A percentile compares a stretch with the other conserved stretches of the same genome.
phyloP scores from a whole-genome alignment of 2,329 filamentous ascomycete species.

The Tricladium varicosporioides region DNA sequence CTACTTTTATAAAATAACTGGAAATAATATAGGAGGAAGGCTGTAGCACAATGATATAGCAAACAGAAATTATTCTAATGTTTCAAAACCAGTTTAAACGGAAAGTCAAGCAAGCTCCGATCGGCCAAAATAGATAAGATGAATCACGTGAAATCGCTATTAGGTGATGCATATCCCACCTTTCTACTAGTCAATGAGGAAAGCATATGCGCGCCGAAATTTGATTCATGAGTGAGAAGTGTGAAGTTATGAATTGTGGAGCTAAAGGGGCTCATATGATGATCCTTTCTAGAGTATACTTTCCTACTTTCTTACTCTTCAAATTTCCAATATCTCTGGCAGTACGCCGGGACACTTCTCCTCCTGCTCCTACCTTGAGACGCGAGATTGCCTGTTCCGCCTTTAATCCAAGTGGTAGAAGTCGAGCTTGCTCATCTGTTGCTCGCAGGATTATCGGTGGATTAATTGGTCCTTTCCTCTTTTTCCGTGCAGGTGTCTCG shows the following conservation, averaged over 20 bases:
- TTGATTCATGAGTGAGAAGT: neutral
- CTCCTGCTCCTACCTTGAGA: conserved; percentile 63
- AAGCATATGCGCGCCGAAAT: too few species aligned
- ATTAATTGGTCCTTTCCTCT: conserved; percentile 36
- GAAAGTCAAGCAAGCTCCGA: neutral
- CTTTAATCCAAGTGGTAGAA: conserved; percentile 74
- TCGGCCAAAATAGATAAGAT: neutral
- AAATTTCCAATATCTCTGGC: conserved; percentile 73
- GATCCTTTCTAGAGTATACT: conserved; percentile 81
- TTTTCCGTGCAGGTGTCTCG: conserved; percentile 9
- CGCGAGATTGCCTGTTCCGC: conserved; percentile 48
- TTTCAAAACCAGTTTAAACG: neutral
- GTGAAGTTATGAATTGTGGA: neutral
- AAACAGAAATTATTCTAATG: neutral
- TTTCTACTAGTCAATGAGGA: neutral
- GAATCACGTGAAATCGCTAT: neutral
- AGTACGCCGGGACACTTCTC: conserved; percentile 68
- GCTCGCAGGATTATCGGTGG: conserved; percentile 44
- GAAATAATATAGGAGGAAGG: too few species aligned
- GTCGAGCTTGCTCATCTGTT: conserved; percentile 40
- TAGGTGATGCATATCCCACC: neutral
- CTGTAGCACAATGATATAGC: too few species aligned
- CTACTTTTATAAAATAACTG: too few species aligned
- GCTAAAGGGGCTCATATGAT: conserved; percentile 48
- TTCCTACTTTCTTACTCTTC: conserved; percentile 74